Percentiles rank a stretch among this genome's conserved stretches.
phyloP scores from a whole-genome alignment of 176 grass and related monocot genomes.

The Cymbopogon citratus region DNA sequence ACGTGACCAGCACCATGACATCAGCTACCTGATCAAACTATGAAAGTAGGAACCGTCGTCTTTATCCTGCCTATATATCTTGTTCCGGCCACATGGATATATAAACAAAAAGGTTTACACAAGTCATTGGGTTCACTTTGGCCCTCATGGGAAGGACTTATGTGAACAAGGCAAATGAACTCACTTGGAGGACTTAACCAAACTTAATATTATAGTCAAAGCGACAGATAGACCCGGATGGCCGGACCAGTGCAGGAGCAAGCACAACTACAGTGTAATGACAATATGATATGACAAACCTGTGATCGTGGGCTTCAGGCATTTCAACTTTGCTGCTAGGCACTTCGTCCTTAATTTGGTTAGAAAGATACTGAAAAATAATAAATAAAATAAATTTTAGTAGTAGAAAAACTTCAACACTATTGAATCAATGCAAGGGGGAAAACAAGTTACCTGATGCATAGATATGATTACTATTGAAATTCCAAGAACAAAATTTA shows the following conservation, averaged over 20 bases:
- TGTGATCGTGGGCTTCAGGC: slow-evolving; percentile 55
- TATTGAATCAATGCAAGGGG: slow-evolving; percentile 17
- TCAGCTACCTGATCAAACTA: background rate
- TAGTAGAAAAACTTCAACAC: background rate
- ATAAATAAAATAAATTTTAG: slow-evolving; percentile 1
- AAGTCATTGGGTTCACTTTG: background rate
- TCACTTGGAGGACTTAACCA: background rate
- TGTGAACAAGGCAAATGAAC: background rate
- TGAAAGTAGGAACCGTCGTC: background rate
- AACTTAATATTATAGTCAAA: background rate
- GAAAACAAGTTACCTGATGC: slow-evolving; percentile 80
- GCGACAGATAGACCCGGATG: background rate
- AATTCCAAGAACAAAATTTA: slow-evolving; percentile 96
- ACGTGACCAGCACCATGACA: background rate
- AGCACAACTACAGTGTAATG: background rate
- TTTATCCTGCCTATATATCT: background rate
- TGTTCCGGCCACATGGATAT: background rate
- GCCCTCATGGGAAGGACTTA: background rate
- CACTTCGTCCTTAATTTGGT: slow-evolving; percentile 70
- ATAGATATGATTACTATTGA: slow-evolving; percentile 98
- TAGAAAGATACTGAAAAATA: slow-evolving; percentile 72
- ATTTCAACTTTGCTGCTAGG: slow-evolving; percentile 65
- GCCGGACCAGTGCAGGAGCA: background rate
- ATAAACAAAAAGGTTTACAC: background rate
- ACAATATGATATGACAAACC: slow-evolving; percentile 35